These are phyloP conservation scores for Leccinum proliferum DNA, from an alignment of 1,284 basidiomycete species.

Conservation along the genomic window DNA sequence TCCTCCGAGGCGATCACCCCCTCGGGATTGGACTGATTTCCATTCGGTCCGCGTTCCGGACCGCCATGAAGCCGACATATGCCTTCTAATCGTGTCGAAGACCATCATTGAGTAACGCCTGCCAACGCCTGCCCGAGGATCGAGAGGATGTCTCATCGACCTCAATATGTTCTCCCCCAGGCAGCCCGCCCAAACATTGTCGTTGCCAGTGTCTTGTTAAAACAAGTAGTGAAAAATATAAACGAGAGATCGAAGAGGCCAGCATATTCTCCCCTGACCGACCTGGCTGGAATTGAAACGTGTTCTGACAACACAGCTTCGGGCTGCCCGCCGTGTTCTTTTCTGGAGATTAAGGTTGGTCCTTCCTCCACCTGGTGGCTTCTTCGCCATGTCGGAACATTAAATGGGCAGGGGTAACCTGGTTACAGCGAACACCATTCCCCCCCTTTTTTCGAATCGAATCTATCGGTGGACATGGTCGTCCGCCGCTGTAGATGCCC, in stretches of 20 bases:
- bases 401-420: background rate
- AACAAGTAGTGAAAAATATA: background rate
- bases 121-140: background rate
- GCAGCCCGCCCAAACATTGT: background rate
- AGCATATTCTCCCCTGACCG: background rate
- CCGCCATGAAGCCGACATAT: background rate
- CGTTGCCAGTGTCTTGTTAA: background rate
- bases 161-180: background rate
- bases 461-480: background rate
- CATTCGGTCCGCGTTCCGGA: background rate
- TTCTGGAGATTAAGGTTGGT: background rate
- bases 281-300: background rate
- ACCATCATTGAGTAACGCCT: background rate
- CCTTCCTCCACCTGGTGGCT: background rate
- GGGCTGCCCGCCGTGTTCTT: background rate
- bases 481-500: background rate
- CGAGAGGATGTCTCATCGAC: conserved; percentile 2
- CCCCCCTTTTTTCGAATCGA: background rate
- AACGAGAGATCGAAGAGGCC: background rate
- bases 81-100: background rate
- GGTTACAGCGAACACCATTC: background rate
- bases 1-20: conserved; percentile 1
- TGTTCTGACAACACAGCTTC: background rate
- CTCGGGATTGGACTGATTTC: background rate
- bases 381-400: background rate